Percentiles rank a stretch among this genome's conserved stretches.
phyloP scores from a whole-genome alignment of 2,329 filamentous ascomycete species.

The Neobulgaria alba region DNA sequence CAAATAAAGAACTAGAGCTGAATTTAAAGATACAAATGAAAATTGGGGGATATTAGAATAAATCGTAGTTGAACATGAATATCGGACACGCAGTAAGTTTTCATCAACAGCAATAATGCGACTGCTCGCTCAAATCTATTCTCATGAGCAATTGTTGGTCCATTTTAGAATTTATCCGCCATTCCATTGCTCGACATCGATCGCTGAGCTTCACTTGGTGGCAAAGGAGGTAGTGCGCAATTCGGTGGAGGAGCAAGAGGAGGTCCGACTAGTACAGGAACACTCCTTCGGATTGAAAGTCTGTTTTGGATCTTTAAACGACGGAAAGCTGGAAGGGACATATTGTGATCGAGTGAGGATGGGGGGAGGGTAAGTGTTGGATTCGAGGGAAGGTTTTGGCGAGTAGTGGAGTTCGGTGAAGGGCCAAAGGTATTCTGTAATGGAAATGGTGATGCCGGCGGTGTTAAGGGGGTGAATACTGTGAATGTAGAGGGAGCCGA shows the following conservation, averaged over 20 bases:
- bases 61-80: no score
- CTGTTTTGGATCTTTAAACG: not conserved
- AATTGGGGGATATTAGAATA: no score
- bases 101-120: no score
- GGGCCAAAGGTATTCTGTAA: no score
- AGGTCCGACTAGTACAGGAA: conserved; percentile 23
- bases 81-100: no score
- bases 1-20: no score
- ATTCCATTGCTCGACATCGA: not conserved
- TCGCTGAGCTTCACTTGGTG: conserved; percentile 8
- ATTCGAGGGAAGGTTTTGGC: not conserved
- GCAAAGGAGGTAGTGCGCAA: conserved; percentile 27
- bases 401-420: not conserved
- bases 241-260: conserved; percentile 27
- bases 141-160: not conserved
- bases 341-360: not conserved
- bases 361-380: not conserved
- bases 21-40: no score
- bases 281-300: conserved; percentile 14
- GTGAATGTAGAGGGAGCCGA: no score
- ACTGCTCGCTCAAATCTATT: not conserved
- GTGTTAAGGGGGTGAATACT: no score
- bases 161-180: not conserved
- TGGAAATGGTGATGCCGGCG: no score
- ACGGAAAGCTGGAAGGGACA: not conserved